Conservation (phyloP, 2,329 filamentous ascomycete species). For the Trichoderma sp. region DNA sequence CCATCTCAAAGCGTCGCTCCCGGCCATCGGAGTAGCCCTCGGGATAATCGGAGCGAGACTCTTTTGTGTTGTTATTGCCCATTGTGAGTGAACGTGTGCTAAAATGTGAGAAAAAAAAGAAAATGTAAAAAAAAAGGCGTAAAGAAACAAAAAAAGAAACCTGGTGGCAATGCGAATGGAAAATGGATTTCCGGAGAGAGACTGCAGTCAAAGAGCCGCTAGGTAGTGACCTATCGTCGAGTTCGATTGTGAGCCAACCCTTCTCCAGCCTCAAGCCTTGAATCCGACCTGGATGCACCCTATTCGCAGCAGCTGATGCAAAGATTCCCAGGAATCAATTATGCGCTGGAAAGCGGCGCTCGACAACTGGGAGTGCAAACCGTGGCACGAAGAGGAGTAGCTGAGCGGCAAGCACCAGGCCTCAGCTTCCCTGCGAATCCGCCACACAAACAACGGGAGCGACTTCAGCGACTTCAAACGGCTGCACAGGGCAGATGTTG, state of each 20-base stretch:
- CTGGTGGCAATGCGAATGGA: neutral
- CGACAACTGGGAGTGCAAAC: neutral
- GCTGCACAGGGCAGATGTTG: conserved; percentile 7
- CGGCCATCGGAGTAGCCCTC: conserved; percentile 35
- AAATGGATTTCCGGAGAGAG: neutral
- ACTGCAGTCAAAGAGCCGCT: neutral
- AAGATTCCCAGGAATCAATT: neutral
- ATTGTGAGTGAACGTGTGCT: conserved; percentile 34
- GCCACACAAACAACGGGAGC: conserved; percentile 15
- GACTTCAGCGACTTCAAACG: conserved; percentile 23
- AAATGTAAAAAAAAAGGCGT: neutral
- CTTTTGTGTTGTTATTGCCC: conserved; percentile 48
- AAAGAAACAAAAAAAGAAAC: neutral
- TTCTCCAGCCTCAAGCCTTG: neutral
- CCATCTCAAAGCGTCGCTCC: conserved; percentile 31
- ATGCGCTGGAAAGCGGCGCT: neutral
- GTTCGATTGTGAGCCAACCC: conserved; percentile 5
- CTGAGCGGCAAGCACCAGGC: conserved; percentile 3
- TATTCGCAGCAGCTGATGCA: neutral
- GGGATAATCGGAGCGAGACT: conserved; percentile 42
- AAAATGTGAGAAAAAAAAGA: conserved; percentile 5
- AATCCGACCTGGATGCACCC: neutral
- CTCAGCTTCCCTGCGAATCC: conserved; percentile 18
- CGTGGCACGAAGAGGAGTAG: conserved; percentile 11
- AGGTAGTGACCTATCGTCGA: neutral